Evolutionary conservation across 306 rosid genomes (phyloP), one percentile per base, ranked within the genome.

Genomic region (Inga laurina): DNA sequence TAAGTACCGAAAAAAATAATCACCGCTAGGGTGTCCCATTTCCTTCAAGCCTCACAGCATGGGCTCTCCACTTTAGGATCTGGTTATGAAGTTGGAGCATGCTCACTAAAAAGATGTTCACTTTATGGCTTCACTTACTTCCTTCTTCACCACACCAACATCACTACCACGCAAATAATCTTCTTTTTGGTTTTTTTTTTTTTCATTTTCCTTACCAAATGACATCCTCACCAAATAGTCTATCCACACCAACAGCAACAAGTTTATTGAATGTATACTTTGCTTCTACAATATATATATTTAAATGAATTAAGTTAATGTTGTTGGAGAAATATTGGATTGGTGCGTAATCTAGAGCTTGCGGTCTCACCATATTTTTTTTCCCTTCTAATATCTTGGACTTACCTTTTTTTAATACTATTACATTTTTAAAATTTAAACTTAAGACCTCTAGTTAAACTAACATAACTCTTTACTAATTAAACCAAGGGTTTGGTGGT

Each of bases 21-120:
- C 41, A 37, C 41, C 5, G 5, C 1, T 37, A 37, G 4, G 5
- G 7, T 57, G 77, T 0, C 82, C 75, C 49, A 90, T 70, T 24
- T 70, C 79, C n/a, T 78, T 76, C 76, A 90, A 75, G 15, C 82
- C 84, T 87, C 85, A 75, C 93, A 86, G 19, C 94, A 89, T 4
- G 89, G 86, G 48, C 91, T 81, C 21, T 88, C 92, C 4, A 88
- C 91, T 54, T 64, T 16, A 0, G 98, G 93, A 65, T 91, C 84
- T 11, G 94, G 93, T 81, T 24, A 91, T 77, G 90, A 91, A 91
- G 9, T 44, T 21, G 35, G 85, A 90, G 86, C 41, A 51, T 18
- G n/a, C 57, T 51, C 19, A 51, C n/a, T 16, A 15, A 51, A 15
- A 4, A 51, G 5, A 21, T 39, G 43, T 39, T 39, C 43, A 39